These are phyloP conservation scores for Angophora floribunda DNA, from an alignment of 345 rosid genomes.

Conservation along the genomic window DNA sequence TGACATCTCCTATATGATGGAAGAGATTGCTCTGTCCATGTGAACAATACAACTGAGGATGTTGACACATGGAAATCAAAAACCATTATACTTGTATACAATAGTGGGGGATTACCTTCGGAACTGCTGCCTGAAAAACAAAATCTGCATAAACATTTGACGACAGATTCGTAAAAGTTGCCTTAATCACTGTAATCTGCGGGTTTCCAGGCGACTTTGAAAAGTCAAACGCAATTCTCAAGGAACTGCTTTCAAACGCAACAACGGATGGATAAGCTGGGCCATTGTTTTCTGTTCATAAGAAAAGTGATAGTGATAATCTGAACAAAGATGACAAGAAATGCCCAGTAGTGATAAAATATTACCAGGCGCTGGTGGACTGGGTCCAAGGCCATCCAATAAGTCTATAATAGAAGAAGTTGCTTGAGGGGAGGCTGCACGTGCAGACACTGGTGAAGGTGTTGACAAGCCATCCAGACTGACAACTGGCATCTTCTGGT, in stretches of 20 bases:
- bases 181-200: constrained; percentile 54
- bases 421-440: constrained; percentile 28
- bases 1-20: neutral
- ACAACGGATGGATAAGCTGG: constrained; percentile 60
- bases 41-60: neutral
- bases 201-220: constrained; percentile 72
- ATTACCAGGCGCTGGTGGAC: constrained; percentile 59
- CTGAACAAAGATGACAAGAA: constrained; percentile 1
- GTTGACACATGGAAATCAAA: neutral
- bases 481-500: constrained; percentile 22
- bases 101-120: constrained; percentile 53
- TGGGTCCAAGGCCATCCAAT: constrained; percentile 71
- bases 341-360: neutral
- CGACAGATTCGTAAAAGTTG: constrained; percentile 73
- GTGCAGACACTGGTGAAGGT: constrained; percentile 23
- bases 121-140: constrained; percentile 96
- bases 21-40: neutral
- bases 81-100: neutral
- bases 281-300: constrained; percentile 62
- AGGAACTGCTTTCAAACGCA: constrained; percentile 78
- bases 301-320: neutral
- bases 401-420: constrained; percentile 63
- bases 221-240: constrained; percentile 71
- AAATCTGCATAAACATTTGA: constrained; percentile 59
- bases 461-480: constrained; percentile 43